Evolutionary conservation across 1,139 yeast genomes (phyloP).

Genomic region (Komagataea norvegica): DNA sequence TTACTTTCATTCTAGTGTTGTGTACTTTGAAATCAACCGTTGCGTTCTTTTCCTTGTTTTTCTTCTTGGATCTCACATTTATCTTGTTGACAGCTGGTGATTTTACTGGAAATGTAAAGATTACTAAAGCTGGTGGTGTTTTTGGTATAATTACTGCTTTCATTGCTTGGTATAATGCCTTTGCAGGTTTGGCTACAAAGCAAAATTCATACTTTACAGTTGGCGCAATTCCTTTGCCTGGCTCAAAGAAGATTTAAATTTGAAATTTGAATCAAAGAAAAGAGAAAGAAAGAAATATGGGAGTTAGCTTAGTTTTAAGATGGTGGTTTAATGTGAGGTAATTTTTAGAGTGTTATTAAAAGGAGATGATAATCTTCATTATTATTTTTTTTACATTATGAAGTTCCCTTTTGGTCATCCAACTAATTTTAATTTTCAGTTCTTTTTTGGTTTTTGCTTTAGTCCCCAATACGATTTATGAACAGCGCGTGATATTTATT

Average conservation of each 20-base stretch:
- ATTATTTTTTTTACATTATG: too few relatives aligned
- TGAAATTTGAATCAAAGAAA: too few relatives aligned
- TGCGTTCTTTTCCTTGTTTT: conserved; percentile 58
- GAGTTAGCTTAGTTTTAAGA: too few relatives aligned
- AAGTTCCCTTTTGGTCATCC: too few relatives aligned
- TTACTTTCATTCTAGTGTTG: conserved; percentile 55
- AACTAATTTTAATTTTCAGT: too few relatives aligned
- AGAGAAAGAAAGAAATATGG: too few relatives aligned
- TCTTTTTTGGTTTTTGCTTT: too few relatives aligned
- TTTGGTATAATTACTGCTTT: conserved; percentile 57
- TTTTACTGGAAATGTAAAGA: conserved; percentile 37
- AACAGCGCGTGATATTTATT: too few relatives aligned
- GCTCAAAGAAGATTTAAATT: conserved; percentile 16
- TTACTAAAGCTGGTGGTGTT: conserved; percentile 60
- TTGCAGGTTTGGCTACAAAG: conserved; percentile 64
- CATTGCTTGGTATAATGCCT: conserved; percentile 60
- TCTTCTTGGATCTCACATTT: conserved; percentile 57
- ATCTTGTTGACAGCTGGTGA: conserved; percentile 62
- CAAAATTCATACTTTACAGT: conserved; percentile 60
- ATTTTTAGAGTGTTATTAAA: too few relatives aligned
- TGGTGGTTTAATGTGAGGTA: too few relatives aligned
- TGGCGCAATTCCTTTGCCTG: conserved; percentile 49
- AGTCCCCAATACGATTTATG: too few relatives aligned
- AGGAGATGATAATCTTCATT: too few relatives aligned
- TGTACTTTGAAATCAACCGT: conserved; percentile 67